Evolutionary conservation across 169 alveolate genomes (phyloP).

Genomic region (Plasmodium coatneyi): DNA sequence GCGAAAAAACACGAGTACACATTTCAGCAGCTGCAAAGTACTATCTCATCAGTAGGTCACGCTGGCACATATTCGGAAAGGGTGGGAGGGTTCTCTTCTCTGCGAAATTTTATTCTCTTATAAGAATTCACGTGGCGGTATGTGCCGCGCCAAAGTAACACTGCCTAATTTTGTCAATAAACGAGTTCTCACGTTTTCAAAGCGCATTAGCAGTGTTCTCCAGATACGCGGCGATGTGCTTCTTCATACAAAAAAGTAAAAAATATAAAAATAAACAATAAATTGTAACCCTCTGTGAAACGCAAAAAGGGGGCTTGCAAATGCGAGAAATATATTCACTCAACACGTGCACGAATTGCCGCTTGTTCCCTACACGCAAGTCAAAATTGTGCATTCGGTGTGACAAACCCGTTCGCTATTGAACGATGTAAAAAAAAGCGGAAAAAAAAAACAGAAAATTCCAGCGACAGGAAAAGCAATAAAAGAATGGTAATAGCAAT

Average conservation of each 20-base stretch:
- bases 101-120: not conserved
- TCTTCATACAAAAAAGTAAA: not conserved
- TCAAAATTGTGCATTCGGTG: not conserved
- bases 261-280: not conserved
- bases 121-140: not conserved
- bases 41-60: not conserved
- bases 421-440: not conserved
- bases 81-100: not conserved
- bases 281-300: not conserved
- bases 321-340: not conserved
- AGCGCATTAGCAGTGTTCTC: not conserved
- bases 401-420: not conserved
- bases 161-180: not conserved
- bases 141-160: not conserved
- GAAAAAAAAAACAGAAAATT: not conserved
- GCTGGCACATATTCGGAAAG: not conserved
- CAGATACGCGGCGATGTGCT: not conserved
- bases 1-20: not conserved
- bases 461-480: not conserved
- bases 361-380: not conserved
- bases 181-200: not conserved
- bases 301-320: not conserved
- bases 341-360: not conserved
- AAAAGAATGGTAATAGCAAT: not conserved
- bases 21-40: not conserved